Conservation (phyloP, 257 asterid species). For the Petunia secreta region DNA sequence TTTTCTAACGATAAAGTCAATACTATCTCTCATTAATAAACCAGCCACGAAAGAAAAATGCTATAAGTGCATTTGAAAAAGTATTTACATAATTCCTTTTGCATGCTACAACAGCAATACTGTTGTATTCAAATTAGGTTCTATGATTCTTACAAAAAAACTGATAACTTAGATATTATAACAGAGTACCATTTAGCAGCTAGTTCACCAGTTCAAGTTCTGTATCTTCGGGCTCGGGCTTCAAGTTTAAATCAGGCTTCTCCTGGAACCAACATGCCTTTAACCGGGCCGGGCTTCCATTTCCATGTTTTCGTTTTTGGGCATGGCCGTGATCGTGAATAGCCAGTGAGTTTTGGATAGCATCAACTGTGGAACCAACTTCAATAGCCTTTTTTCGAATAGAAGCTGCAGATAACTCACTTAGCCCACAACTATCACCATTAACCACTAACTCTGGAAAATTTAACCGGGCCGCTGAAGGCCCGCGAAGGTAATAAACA, state of each 20-base stretch:
- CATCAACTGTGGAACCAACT: constrained; percentile 93
- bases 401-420: constrained; percentile 68
- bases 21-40: background rate
- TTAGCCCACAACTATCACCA: constrained; percentile 26
- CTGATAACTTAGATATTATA: background rate
- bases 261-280: constrained; percentile 58
- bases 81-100: constrained; percentile 36
- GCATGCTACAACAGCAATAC: constrained; percentile 29
- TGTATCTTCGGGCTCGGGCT: constrained; percentile 51
- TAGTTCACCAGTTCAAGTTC: constrained; percentile 44
- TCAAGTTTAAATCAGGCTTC: constrained; percentile 47
- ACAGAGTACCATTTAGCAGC: constrained; percentile 1
- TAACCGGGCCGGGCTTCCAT: constrained; percentile 38
- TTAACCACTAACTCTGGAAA: constrained; percentile 60
- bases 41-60: background rate
- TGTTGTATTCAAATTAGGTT: constrained; percentile 31
- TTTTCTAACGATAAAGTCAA: too few relatives aligned
- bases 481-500: constrained; percentile 81
- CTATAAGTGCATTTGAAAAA: background rate
- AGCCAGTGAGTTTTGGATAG: constrained; percentile 43
- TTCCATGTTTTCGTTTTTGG: background rate
- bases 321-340: background rate
- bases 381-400: constrained; percentile 81
- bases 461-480: constrained; percentile 65
- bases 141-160: background rate